These are phyloP conservation scores for Peniophora sp. DNA, from an alignment of 1,284 basidiomycete genomes.

Conservation along the genomic window DNA sequence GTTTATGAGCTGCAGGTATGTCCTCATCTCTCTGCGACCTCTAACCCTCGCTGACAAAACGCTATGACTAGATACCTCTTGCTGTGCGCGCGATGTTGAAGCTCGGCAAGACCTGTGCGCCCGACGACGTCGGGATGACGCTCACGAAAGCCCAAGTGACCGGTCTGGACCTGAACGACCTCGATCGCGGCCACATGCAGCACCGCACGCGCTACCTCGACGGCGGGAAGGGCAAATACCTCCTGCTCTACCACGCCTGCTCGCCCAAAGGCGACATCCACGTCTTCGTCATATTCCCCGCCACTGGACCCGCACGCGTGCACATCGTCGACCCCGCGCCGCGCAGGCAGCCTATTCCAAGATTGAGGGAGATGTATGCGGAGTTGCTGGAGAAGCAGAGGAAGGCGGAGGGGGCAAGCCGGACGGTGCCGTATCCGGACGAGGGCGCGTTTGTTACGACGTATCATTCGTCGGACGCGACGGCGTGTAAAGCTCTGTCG, in stretches of 20 bases:
- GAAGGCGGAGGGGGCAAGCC: conserved; percentile 29
- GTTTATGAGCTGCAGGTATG: conserved; percentile 88
- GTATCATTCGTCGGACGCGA: conserved; percentile 76
- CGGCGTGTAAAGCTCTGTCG: conserved; percentile 85
- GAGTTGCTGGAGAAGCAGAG: conserved; percentile 46
- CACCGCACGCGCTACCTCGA: conserved; percentile 74
- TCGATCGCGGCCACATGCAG: conserved; percentile 57
- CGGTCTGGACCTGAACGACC: conserved; percentile 82
- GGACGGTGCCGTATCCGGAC: conserved; percentile 62
- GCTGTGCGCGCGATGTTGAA: conserved; percentile 77
- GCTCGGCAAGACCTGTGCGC: conserved; percentile 78
- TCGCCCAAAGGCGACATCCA: conserved; percentile 73
- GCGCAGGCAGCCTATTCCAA: conserved; percentile 75
- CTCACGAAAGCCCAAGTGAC: conserved; percentile 79
- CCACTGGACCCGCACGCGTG: conserved; percentile 64
- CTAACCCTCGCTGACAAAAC: conserved; percentile 5
- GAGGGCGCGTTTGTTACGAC: conserved; percentile 65
- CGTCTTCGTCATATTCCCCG: conserved; percentile 86
- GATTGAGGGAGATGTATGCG: conserved; percentile 68
- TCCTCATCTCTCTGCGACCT: background rate
- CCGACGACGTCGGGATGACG: conserved; percentile 62
- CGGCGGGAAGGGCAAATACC: conserved; percentile 69
- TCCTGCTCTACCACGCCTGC: conserved; percentile 89
- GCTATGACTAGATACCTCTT: conserved; percentile 65
- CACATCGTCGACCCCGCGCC: conserved; percentile 90